Percentiles rank a stretch among this genome's conserved stretches.
These are phyloP conservation scores for Alternaria hordeiaustralica DNA, from an alignment of 2,329 filamentous ascomycete species.

Conservation along the genomic window DNA sequence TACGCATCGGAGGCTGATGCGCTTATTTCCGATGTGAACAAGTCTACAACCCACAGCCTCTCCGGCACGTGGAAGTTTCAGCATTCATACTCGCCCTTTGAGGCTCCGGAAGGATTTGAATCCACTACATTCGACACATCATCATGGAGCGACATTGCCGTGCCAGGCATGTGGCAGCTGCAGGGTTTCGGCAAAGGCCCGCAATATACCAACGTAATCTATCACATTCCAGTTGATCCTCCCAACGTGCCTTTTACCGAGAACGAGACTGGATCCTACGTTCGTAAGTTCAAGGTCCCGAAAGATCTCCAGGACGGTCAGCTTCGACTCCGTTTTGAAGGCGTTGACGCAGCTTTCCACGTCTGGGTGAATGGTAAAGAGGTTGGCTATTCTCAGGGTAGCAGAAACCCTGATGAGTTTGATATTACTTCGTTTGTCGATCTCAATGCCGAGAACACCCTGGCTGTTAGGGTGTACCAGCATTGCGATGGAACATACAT, in stretches of 20 bases:
- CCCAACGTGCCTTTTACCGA: constrained; percentile 65
- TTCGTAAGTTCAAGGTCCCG: constrained; percentile 62
- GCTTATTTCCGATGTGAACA: constrained; percentile 48
- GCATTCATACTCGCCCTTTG: constrained; percentile 44
- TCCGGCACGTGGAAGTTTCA: constrained; percentile 51
- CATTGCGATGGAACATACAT: constrained; percentile 74
- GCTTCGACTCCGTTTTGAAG: constrained; percentile 71
- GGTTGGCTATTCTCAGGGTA: constrained; percentile 73
- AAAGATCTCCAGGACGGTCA: constrained; percentile 59
- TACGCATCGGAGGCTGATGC: constrained; percentile 60
- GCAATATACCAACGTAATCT: constrained; percentile 73
- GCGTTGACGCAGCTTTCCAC: constrained; percentile 75
- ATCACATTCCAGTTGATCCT: constrained; percentile 69
- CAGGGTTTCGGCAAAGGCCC: constrained; percentile 69
- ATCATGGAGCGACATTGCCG: constrained; percentile 61
- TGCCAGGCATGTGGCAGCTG: constrained; percentile 74
- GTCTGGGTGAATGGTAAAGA: constrained; percentile 70
- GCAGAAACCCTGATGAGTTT: constrained; percentile 72
- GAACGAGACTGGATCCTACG: constrained; percentile 71
- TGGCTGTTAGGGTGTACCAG: constrained; percentile 73
- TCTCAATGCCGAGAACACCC: constrained; percentile 57
- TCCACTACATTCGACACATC: constrained; percentile 43
- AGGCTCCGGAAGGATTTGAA: constrained; percentile 47
- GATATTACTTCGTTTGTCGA: constrained; percentile 65
- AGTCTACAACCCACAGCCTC: constrained; percentile 42